Base-by-base conservation (phyloP, 352 stramenopile genomes). In the Globisporangium abappressorium region DNA sequence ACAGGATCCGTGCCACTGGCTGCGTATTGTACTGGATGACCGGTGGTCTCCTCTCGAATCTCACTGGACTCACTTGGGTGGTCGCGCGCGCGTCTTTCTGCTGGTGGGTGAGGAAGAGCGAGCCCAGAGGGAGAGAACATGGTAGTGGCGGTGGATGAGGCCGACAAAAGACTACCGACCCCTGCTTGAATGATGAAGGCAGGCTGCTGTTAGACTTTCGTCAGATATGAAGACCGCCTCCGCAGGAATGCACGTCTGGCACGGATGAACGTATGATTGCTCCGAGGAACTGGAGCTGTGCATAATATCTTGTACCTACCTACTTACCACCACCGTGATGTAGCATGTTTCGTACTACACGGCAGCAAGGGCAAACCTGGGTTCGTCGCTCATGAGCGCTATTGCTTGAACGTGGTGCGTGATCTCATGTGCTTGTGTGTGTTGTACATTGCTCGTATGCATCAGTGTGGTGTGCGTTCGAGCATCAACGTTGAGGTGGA, bases 11-110 rank as follows among this genome's bases (percentile, higher is more conserved):
- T 51, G 18, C 43, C 43, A 51, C 43, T 7, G 15, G 5, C 8
- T 51, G 6, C 15, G 2, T 51, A 51, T 15, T 51, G 18, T 20
- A 20, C 18, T 36, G 3, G 34, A 3, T 14, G 15, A 18, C 43
- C 30, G 30, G 43, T n/a, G 18, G 18, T 51, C 43, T 22, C 18
- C 43, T 51, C 43, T 51, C 43, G 18, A 51, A 51, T 51, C 6
- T 51, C 47, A 55, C 47, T 55, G 47, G 47, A 24, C 47, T 55
- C 47, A 55, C n/a, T 30, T 28, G 47, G 47, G 47, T 55, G 47
- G 47, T 55, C 47, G 47, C 47, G 47, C 22, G 47, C 22, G 20
- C 20, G 47, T 8, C 47, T 55, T 55, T 55, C 47, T 55, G 47
- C 43, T 24, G 18, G 18, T 28, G 20, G 47, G 20, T 26, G 47